Evolutionary conservation across 164 flowering plant genomes (phyloP).

Genomic region (Santalum album): DNA sequence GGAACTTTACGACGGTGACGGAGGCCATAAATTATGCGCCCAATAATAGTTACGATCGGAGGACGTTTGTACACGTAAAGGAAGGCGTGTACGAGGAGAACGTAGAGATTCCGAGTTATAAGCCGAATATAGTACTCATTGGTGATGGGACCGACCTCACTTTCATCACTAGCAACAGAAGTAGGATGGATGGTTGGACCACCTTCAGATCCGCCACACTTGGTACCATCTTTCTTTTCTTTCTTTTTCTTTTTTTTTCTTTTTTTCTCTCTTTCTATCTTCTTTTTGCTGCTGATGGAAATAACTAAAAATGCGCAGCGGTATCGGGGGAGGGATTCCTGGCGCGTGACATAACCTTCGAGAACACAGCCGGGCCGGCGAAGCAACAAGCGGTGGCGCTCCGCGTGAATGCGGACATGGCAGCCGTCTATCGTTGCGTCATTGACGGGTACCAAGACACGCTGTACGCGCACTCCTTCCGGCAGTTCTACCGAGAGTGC

Average conservation of each 20-base stretch:
- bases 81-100: constrained; percentile 50
- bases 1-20: constrained; percentile 43
- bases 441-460: constrained; percentile 67
- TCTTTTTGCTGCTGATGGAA: too few species aligned
- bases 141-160: constrained; percentile 68
- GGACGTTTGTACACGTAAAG: constrained; percentile 49
- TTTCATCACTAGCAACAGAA: constrained; percentile 38
- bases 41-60: constrained; percentile 4
- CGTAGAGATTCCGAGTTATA: constrained; percentile 29
- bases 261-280: too few species aligned
- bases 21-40: constrained; percentile 42
- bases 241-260: neutral
- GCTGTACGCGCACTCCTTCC: constrained; percentile 37
- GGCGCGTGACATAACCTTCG: constrained; percentile 42
- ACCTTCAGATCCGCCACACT: constrained; percentile 65
- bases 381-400: constrained; percentile 61
- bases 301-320: constrained; percentile 12
- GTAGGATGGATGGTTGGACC: constrained; percentile 40
- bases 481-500: constrained; percentile 60
- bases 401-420: constrained; percentile 39
- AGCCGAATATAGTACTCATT: constrained; percentile 46
- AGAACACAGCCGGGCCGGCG: constrained; percentile 57
- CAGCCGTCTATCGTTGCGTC: constrained; percentile 42
- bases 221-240: constrained; percentile 30
- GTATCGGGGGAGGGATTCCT: constrained; percentile 44